Base-by-base conservation (phyloP, 2,329 filamentous ascomycete genomes). In the Domatiomyces catenatus region DNA sequence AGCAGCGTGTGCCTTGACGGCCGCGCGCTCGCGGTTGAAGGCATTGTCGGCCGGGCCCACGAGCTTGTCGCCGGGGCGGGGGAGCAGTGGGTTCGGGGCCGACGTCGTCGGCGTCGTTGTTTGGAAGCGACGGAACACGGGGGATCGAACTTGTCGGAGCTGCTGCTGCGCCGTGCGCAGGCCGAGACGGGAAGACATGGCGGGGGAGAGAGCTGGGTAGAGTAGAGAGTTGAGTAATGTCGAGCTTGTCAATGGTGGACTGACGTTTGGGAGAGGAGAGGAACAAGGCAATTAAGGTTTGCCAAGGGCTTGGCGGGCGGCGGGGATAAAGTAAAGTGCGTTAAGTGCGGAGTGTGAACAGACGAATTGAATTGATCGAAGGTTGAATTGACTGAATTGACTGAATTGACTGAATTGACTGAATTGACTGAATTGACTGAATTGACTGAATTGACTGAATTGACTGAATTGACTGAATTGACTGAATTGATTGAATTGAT, bases 1-100 rank as follows among this genome's bases (percentile, higher is more conserved):
- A 60, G 75, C 80, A 64, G 92, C 92, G 70, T 98, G 92, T 62
- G 87, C 81, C 77, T 93, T 89, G 66, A 94, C 85, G 63, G 84
- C 85, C 67, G 81, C 75, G 67, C 92, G 81, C 78, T 98, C 92
- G 64, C 84, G 82, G 75, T 93, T 83, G 78, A 96, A 98, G 64
- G 81, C 80, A 73, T 94, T 96, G 74, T 94, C 85, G 68, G 75
- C 75, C 52, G 75, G 67, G 63, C 82, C 80, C 46, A 68, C 63
- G 62, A 85, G 74, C 61, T 69, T 71, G 49, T 26, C 50, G 43
- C 50, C 49, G 52, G 51, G 51, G 44, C 54, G 52, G 18, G 58
- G 55, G n/a, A 56, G 50, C 61, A 75, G 73, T 58, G 68, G 64
- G 57, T 71, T 67, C 10, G 10, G 32, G 62, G 76, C 74, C 72